Conservation (phyloP, 306 rosid genomes). For the Trifolium subterraneum region DNA sequence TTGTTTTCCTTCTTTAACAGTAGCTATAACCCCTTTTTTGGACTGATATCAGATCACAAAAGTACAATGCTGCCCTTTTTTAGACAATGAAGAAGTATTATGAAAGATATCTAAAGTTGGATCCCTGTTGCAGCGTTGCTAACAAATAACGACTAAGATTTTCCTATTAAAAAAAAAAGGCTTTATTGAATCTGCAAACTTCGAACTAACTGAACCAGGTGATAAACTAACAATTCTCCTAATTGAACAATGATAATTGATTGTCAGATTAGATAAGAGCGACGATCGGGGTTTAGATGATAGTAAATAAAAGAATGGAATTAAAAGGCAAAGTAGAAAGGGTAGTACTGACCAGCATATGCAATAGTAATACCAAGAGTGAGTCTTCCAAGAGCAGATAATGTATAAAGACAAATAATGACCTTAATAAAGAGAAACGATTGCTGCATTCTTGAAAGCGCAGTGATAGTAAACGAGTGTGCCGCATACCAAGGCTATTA, state of each 20-base stretch:
- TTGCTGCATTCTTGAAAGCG: slow-evolving; percentile 67
- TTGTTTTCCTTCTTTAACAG: background rate
- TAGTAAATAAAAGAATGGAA: background rate
- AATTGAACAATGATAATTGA: too few relatives aligned
- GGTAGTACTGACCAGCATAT: slow-evolving; percentile 70
- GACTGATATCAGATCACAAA: background rate
- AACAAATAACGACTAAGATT: too few relatives aligned
- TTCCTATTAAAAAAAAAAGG: too few relatives aligned
- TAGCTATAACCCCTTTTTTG: background rate
- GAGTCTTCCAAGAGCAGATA: slow-evolving; percentile 82
- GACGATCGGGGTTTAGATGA: too few relatives aligned
- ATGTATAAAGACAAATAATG: slow-evolving; percentile 62
- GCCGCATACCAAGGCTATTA: slow-evolving; percentile 64
- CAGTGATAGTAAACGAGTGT: slow-evolving; percentile 85
- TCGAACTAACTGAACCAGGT: too few relatives aligned
- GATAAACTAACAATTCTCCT: too few relatives aligned
- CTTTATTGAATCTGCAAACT: too few relatives aligned
- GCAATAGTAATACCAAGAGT: slow-evolving; percentile 85
- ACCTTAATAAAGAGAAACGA: slow-evolving; percentile 84
- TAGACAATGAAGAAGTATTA: too few relatives aligned
- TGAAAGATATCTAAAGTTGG: too few relatives aligned
- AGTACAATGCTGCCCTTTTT: too few relatives aligned
- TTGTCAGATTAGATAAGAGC: too few relatives aligned
- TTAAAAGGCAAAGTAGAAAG: slow-evolving; percentile 40
- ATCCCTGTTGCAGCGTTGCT: too few relatives aligned